These are phyloP conservation scores for Pascua sp. DNA, from an alignment of 1,284 basidiomycete genomes.

Conservation along the genomic window DNA sequence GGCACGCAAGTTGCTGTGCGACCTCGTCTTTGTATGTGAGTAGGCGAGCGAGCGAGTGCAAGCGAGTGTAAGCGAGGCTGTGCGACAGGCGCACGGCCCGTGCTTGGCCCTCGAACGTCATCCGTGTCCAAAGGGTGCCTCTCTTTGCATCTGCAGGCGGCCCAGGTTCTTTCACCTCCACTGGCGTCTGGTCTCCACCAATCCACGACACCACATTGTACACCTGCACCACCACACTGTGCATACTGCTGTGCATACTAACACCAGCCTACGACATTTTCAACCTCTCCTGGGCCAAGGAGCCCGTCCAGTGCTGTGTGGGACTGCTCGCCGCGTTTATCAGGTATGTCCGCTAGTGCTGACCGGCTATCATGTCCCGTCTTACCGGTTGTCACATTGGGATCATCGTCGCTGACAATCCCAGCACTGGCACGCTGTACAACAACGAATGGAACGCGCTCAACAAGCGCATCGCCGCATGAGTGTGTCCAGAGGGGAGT, in stretches of 20 bases:
- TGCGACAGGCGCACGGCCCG: no score
- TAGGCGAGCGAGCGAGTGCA: not conserved
- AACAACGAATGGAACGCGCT: slow-evolving; percentile 11
- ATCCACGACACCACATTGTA: not conserved
- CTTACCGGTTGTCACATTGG: not conserved
- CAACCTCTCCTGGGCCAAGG: slow-evolving; percentile 29
- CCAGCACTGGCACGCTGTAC: slow-evolving; percentile 16
- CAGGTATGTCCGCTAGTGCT: slow-evolving; percentile 24
- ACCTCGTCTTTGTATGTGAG: slow-evolving; percentile 45
- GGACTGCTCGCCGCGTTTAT: slow-evolving; percentile 40
- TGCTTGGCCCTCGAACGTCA: no score
- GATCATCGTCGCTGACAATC: not conserved
- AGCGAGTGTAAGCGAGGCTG: no score
- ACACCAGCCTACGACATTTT: slow-evolving; percentile 44
- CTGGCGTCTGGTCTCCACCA: not conserved
- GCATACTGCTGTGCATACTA: not conserved
- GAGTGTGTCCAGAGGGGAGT: no score
- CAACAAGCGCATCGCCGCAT: slow-evolving; percentile 2
- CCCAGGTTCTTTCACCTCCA: no score
- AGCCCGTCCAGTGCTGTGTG: slow-evolving; percentile 41
- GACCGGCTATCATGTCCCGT: slow-evolving; percentile 1
- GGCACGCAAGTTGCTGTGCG: slow-evolving; percentile 37
- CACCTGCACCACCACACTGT: not conserved
- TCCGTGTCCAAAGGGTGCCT: no score
- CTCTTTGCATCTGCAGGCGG: no score